phyloP scores from a whole-genome alignment of 306 rosid species.

The Abrus precatorius region DNA sequence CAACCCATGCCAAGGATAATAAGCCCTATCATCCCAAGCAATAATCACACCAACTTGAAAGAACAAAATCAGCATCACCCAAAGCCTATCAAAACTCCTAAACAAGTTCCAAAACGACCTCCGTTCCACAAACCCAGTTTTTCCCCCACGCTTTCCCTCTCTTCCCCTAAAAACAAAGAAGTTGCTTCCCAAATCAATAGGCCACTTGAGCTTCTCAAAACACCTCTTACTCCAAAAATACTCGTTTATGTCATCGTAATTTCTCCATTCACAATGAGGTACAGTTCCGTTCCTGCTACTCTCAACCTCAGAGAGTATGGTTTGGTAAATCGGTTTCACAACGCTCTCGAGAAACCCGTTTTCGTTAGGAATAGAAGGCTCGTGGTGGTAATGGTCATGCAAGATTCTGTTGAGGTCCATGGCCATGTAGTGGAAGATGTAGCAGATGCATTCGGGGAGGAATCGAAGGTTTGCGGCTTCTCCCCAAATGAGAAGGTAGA shows the following conservation, averaged over 20 bases:
- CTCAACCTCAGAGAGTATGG: constrained; percentile 79
- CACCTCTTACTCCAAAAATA: constrained; percentile 94
- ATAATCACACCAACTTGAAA: constrained; percentile 90
- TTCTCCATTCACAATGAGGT: constrained; percentile 90
- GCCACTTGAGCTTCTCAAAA: constrained; percentile 93
- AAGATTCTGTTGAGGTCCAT: constrained; percentile 79
- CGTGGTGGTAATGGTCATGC: constrained; percentile 81
- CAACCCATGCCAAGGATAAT: constrained; percentile 74
- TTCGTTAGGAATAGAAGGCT: constrained; percentile 82
- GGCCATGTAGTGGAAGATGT: constrained; percentile 88
- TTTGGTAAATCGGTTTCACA: constrained; percentile 88
- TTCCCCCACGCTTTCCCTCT: constrained; percentile 73
- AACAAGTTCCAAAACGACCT: constrained; percentile 92
- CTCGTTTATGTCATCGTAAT: constrained; percentile 92
- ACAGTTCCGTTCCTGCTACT: constrained; percentile 81
- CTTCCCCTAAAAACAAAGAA: constrained; percentile 63
- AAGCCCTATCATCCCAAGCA: constrained; percentile 74
- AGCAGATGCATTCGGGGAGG: constrained; percentile 85
- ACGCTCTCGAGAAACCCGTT: constrained; percentile 72
- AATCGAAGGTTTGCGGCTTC: constrained; percentile 92
- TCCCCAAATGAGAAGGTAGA: constrained; percentile 90
- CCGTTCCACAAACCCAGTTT: constrained; percentile 97
- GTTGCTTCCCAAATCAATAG: constrained; percentile 76
- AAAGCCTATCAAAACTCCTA: constrained; percentile 87
- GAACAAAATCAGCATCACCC: constrained; percentile 86